Base-by-base conservation (phyloP, 2,329 filamentous ascomycete genomes). In the Trichoderma koningiopsis region DNA sequence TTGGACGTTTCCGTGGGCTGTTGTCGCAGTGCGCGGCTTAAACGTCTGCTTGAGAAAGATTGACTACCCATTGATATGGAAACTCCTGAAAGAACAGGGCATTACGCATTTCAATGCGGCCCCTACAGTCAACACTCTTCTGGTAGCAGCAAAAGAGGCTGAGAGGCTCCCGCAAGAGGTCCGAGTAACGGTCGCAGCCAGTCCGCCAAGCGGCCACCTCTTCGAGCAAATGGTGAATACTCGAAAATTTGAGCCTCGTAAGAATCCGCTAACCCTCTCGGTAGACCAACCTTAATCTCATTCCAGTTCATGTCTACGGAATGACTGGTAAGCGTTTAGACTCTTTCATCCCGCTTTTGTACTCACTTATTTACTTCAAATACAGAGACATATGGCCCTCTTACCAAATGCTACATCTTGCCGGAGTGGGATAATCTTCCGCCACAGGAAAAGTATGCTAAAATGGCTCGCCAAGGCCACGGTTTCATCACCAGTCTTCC, bases 21-120 rank as follows among this genome's bases (percentile, higher is more conserved):
- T 97, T n/a, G 96, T 93, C 13, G 93, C 94, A 1, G 94, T 96
- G 5, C 86, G 96, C 71, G 96, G 95, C n/a, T 96, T 95, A 3
- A 94, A 98, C 79, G 94, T 97, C 78, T 97, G 94, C 75, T 84
- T 99, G 22, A 88, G 96, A 71, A 98, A 97, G 83, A 93, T 99
- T 72, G 94, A 98, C 80, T 99, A 99, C 77, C 89, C 92, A 0
- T 85, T 95, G 70, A 97, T 99, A 70, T 99, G 96, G 96, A 87
- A 87, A 60, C 82, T 99, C 4, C 83, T 99, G 40, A 96, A 94
- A 76, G 87, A 93, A 64, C 92, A 98, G 79, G 84, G 88, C 7
- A 91, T 99, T 72, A 98, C 94, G 0, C 96, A 99, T 80, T 98
- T 96, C 83, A 97, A 95, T 76, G 95, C 95, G 0, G 96, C 95